A percentile compares a stretch with the other conserved stretches of the same genome.
Conservation (phyloP, 2,329 filamentous ascomycete species). For the Colletotrichum abscissum region DNA sequence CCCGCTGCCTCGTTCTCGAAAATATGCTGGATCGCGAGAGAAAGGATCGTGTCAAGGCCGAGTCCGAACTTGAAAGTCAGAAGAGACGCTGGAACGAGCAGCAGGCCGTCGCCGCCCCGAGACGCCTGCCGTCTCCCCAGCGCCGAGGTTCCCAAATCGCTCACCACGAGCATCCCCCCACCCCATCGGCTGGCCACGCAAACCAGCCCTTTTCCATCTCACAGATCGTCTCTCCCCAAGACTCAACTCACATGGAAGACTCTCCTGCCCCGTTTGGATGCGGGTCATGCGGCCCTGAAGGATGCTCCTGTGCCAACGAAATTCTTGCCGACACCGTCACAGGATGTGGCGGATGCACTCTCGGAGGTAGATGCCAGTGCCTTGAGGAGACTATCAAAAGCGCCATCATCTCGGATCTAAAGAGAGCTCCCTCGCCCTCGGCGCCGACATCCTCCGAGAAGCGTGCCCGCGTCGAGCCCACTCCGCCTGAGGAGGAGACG, state of each 20-base stretch:
- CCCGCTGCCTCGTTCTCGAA: conserved; percentile 71
- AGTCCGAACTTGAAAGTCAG: conserved; percentile 52
- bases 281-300: conserved; percentile 65
- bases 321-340: conserved; percentile 63
- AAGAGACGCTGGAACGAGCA: conserved; percentile 31
- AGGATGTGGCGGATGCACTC: conserved; percentile 75
- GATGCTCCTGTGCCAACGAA: conserved; percentile 69
- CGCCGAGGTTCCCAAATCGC: conserved; percentile 23
- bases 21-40: conserved; percentile 71
- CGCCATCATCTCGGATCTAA: conserved; percentile 56
- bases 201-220: conserved; percentile 64
- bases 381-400: conserved; percentile 69
- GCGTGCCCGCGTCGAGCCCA: conserved; percentile 61
- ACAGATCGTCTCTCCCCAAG: conserved; percentile 67
- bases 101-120: conserved; percentile 27
- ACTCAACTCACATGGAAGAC: conserved; percentile 49
- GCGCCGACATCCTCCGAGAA: conserved; percentile 61
- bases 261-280: conserved; percentile 58
- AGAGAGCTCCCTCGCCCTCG: conserved; percentile 62
- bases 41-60: conserved; percentile 56
- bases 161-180: conserved; percentile 37
- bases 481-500: conserved; percentile 66
- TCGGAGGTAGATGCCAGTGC: conserved; percentile 73
- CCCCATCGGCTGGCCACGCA: conserved; percentile 46
- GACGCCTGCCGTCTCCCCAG: conserved; percentile 39